Evolutionary conservation across 2,329 filamentous ascomycete genomes (phyloP).

Genomic region (Colletotrichum sublineola): DNA sequence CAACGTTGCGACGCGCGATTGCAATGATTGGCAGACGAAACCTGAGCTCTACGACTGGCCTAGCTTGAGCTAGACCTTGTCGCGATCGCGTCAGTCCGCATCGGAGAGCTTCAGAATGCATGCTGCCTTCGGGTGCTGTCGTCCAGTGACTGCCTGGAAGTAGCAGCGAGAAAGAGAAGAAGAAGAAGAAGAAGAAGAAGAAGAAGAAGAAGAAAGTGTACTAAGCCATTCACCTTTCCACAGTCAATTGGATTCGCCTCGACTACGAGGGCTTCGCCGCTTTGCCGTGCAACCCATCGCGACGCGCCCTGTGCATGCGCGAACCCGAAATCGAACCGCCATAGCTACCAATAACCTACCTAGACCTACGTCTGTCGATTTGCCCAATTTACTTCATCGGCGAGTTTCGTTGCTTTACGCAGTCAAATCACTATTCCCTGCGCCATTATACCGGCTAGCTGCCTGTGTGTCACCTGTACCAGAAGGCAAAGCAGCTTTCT

Average conservation of each 20-base stretch:
- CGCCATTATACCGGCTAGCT: neutral
- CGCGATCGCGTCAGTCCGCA: slow-evolving; percentile 1
- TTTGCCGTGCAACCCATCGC: slow-evolving; percentile 24
- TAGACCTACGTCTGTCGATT: neutral
- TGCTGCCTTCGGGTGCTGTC: neutral
- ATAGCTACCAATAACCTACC: neutral
- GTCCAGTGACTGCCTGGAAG: neutral
- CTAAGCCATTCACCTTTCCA: slow-evolving; percentile 29
- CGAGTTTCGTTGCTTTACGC: neutral
- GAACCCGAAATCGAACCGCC: slow-evolving; percentile 13
- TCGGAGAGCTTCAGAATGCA: slow-evolving; percentile 1
- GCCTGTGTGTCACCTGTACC: neutral
- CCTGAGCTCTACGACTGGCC: slow-evolving; percentile 1
- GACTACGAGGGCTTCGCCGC: slow-evolving; percentile 23
- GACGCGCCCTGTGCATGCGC: slow-evolving; percentile 36
- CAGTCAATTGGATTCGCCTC: slow-evolving; percentile 33
- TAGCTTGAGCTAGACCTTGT: slow-evolving; percentile 29
- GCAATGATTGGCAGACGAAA: neutral
- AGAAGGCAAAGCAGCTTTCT: neutral
- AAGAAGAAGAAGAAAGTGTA: slow-evolving; percentile 3
- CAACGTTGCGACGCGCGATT: slow-evolving; percentile 11
- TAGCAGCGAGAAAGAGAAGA: neutral
- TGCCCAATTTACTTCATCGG: neutral
- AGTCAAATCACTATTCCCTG: neutral
- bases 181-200: neutral